Evolutionary conservation across 78 protist species (phyloP), one percentile per base, ranked within the genome.

Genomic region (Thecamonas trahens): DNA sequence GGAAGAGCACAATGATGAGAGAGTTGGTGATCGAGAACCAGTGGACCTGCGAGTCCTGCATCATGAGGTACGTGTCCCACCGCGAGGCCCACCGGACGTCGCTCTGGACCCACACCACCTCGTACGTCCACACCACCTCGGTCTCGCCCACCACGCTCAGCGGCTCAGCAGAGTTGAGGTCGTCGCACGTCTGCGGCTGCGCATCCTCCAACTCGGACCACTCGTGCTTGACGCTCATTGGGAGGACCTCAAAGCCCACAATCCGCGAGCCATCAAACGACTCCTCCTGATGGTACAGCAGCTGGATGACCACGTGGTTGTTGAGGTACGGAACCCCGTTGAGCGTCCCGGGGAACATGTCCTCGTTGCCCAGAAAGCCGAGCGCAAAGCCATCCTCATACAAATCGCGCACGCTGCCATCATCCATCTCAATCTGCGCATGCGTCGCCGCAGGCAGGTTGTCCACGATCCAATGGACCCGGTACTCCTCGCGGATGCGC

Each of bases 21-120:
- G 95, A 88, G 87, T 97, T 94, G 68, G 92, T 47, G 58, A 97
- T 92, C 38, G 94, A 79, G 79, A 92, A 90, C 98, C 98, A 95
- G 77, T 94, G 98, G 40, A 88, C 62, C 29, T 82, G 57, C 9
- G 44, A 17, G n/a, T 84, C 91, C 26, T 67, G 77, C 14, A 61
- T 67, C 79, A 71, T 65, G 20, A 97, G 80, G 62, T 92, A 95
- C 47, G 61, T 31, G 31, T 97, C 99, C 97, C 97, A 97, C 29
- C 99, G 80, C 13, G 88, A 64, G 7, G 86, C 85, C 98, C 98
- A 97, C n/a, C 66, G 63, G 24, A 80, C 55, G 29, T 73, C 62
- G 13, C 42, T 28, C 0, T 29, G 28, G n/a, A 9, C 14, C 6
- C n/a, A 3, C 53, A 60, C 49, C 28, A 18, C 24, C 29, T 7